Evolutionary conservation across 805 yeast species (phyloP).

Genomic region (Nakazawaea peltata): DNA sequence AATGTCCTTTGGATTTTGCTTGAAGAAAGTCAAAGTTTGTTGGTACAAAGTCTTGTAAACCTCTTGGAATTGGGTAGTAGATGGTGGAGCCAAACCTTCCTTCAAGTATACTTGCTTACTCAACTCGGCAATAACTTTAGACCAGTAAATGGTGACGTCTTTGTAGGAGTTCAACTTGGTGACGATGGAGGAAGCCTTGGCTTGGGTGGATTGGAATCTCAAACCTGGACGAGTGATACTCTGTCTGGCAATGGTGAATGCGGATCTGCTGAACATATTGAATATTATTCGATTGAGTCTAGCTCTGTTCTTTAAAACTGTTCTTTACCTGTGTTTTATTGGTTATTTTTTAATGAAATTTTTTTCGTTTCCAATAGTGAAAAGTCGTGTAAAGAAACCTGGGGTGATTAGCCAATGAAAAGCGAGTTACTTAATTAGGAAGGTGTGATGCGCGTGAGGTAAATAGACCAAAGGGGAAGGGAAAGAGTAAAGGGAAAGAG

Average conservation of each 20-base stretch:
- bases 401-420: background rate
- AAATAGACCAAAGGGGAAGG: too few relatives aligned
- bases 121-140: slow-evolving; percentile 44
- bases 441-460: too few relatives aligned
- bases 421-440: background rate
- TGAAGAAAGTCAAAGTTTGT: slow-evolving; percentile 32
- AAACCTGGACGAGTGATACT: slow-evolving; percentile 17
- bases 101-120: slow-evolving; percentile 76
- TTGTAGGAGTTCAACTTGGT: slow-evolving; percentile 28
- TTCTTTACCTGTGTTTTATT: background rate
- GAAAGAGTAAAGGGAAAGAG: too few relatives aligned
- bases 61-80: slow-evolving; percentile 63
- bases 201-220: slow-evolving; percentile 29
- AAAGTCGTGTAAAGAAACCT: background rate
- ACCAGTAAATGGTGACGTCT: slow-evolving; percentile 72
- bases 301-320: too few relatives aligned
- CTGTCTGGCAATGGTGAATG: slow-evolving; percentile 10
- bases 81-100: slow-evolving; percentile 93
- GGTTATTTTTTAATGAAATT: background rate
- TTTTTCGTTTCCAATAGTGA: background rate
- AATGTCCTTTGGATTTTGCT: slow-evolving; percentile 52
- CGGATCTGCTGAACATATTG: slow-evolving; percentile 13
- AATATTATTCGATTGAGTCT: background rate
- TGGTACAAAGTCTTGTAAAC: slow-evolving; percentile 54
- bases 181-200: slow-evolving; percentile 28